Percentiles rank a stretch among this genome's conserved stretches.
phyloP scores from a whole-genome alignment of 768 basidiomycete genomes.

The Rhodotorula kratochvilovae region DNA sequence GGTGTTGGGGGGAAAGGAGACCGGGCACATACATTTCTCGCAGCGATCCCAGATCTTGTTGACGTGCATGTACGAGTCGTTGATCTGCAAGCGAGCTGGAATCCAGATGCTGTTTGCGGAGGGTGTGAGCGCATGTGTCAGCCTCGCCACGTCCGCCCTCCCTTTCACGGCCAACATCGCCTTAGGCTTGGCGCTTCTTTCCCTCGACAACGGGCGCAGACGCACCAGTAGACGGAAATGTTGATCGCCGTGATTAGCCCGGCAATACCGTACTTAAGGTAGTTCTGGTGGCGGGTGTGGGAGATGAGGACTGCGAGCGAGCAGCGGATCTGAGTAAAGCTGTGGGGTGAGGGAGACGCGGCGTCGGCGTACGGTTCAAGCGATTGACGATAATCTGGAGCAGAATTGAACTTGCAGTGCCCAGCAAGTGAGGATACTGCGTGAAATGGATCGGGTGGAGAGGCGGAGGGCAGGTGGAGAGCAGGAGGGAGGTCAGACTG shows the following conservation, averaged over 20 bases:
- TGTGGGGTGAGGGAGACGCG: neutral
- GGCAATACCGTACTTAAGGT: conserved; percentile 14
- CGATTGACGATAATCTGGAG: conserved; percentile 32
- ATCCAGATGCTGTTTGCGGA: conserved; percentile 16
- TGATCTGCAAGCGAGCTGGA: conserved; percentile 12
- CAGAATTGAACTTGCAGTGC: conserved; percentile 17
- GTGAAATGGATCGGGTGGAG: no score
- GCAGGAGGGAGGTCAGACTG: no score
- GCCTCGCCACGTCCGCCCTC: no score
- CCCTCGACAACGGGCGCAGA: neutral
- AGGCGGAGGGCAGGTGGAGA: neutral
- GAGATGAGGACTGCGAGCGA: neutral
- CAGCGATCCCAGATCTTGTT: neutral
- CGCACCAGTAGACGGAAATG: conserved; percentile 19
- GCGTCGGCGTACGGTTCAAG: conserved; percentile 7
- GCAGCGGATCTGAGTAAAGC: neutral
- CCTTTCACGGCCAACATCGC: no score
- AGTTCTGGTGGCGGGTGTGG: neutral
- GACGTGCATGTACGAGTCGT: neutral
- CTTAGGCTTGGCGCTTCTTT: no score
- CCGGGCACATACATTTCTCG: neutral
- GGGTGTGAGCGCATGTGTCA: neutral
- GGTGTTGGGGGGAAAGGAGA: neutral
- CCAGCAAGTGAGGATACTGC: conserved; percentile 2
- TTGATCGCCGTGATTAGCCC: conserved; percentile 5